A percentile compares a stretch with the other conserved stretches of the same genome.
These are phyloP conservation scores for Globisporangium carolinianum DNA, from an alignment of 352 stramenopile genomes.

Conservation along the genomic window DNA sequence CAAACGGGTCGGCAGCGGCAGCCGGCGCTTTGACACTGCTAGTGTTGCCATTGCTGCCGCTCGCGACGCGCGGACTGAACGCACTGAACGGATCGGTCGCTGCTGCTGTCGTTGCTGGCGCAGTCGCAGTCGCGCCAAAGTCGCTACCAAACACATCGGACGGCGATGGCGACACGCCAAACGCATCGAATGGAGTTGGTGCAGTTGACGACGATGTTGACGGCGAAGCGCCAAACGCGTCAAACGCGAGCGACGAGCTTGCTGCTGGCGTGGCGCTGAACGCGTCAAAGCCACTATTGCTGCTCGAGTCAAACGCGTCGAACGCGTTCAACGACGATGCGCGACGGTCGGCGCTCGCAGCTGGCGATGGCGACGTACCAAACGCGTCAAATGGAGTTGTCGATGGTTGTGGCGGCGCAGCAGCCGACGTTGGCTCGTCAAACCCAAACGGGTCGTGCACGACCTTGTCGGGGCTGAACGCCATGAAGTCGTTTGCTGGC, in stretches of 20 bases:
- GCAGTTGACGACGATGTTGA: neutral
- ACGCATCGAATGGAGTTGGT: slow-evolving; percentile 20
- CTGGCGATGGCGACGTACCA: slow-evolving; percentile 11
- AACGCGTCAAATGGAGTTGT: slow-evolving; percentile 21
- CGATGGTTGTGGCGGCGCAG: slow-evolving; percentile 1
- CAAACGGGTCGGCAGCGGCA: slow-evolving; percentile 39
- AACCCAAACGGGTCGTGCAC: slow-evolving; percentile 53
- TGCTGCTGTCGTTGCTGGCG: neutral
- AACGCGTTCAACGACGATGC: slow-evolving; percentile 14
- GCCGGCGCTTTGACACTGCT: slow-evolving; percentile 6
- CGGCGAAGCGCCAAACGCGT: slow-evolving; percentile 24
- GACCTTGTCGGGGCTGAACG: slow-evolving; percentile 37
- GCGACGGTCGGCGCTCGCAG: neutral
- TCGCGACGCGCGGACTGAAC: slow-evolving; percentile 17
- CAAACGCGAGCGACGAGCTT: slow-evolving; percentile 10
- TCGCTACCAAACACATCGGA: slow-evolving; percentile 28
- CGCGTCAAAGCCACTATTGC: slow-evolving; percentile 3
- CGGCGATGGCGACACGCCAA: slow-evolving; percentile 15
- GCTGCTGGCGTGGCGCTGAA: slow-evolving; percentile 3
- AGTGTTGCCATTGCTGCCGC: slow-evolving; percentile 8
- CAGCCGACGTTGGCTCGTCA: slow-evolving; percentile 20
- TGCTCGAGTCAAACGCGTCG: slow-evolving; percentile 17
- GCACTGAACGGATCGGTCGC: slow-evolving; percentile 16
- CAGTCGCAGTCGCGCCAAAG: slow-evolving; percentile 25
- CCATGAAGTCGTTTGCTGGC: slow-evolving; percentile 55